Conservation (phyloP, 345 rosid species). For the Eucalyptus erythrocorys region DNA sequence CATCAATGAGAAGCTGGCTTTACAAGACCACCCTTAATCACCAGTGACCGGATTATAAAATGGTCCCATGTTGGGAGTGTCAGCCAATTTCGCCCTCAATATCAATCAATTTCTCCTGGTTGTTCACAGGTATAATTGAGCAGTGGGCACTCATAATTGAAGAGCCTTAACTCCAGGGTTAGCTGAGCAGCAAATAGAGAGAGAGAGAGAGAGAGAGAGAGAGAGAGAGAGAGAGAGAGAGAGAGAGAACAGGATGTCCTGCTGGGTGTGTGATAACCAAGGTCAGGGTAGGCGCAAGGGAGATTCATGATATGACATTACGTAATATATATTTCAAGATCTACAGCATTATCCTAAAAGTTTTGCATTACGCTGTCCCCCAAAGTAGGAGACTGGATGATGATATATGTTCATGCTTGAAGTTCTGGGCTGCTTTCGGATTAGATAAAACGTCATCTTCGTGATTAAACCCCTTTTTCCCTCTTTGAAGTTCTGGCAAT, state of each 20-base stretch:
- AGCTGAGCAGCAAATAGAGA: not conserved
- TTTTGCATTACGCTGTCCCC: not conserved
- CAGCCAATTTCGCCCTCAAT: not conserved
- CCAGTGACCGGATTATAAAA: not conserved
- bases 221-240: not conserved
- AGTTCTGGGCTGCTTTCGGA: not conserved
- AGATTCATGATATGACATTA: not conserved
- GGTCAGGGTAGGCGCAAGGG: not conserved
- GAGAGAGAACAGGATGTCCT: not conserved
- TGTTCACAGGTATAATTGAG: not conserved
- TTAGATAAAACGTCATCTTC: not conserved
- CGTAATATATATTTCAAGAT: not conserved
- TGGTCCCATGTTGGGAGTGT: not conserved
- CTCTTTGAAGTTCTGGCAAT: not conserved
- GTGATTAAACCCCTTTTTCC: not conserved
- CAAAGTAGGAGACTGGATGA: not conserved
- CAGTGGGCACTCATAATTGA: not conserved
- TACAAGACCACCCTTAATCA: not conserved
- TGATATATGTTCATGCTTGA: not conserved
- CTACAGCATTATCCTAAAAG: not conserved
- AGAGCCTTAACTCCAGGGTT: not conserved
- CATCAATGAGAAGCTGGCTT: not conserved
- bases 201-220: not conserved
- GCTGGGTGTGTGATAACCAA: not conserved
- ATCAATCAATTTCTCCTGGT: constrained; percentile 21